Evolutionary conservation across 2,329 filamentous ascomycete species (phyloP), one percentile per base, ranked within the genome.

Genomic region (Calonectria pseudoreteaudii): DNA sequence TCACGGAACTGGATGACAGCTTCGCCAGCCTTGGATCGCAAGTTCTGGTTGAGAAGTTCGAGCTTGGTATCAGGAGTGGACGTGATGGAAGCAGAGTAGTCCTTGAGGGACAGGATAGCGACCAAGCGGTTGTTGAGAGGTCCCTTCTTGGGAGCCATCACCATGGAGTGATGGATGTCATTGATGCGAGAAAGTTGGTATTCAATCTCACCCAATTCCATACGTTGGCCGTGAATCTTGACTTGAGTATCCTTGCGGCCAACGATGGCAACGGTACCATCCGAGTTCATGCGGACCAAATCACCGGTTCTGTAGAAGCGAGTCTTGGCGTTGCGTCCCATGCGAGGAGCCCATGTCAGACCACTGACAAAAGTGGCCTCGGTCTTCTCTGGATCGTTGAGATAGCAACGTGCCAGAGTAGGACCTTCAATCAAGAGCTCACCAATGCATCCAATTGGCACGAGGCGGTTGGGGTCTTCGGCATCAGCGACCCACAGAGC

Each of bases 151-250:
- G 79, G 82, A 62, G 69, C 81, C 74, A 44, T 82, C 3, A 89
- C 84, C 14, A 86, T 83, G 9, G 73, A 75, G 56, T 83, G 88
- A 82, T 78, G 94, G 84, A 77, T 93, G 78, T 66, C 90, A 83
- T 26, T 89, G 90, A 83, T 91, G 86, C 81, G 93, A 89, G 73
- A 70, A 6, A 78, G 76, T 26, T 91, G 90, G 77, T 89, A 64
- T 38, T 83, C 81, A 5, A 83, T 79, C 68, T 83, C 82, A 4
- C 78, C 80, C 1, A 89, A 83, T 80, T 89, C 92, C 69, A 91
- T 84, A 56, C 90, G 82, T 72, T 87, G 91, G 16, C 92, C 92
- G 26, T 77, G 71, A 2, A 78, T 68, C 16, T 79, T 79, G 62
- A 79, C 76, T 10, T 79, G 77, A 0, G 71, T 53, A 16, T 79